Evolutionary conservation across 179 eudicot species (phyloP).

Genomic region (Beta lomatogona): DNA sequence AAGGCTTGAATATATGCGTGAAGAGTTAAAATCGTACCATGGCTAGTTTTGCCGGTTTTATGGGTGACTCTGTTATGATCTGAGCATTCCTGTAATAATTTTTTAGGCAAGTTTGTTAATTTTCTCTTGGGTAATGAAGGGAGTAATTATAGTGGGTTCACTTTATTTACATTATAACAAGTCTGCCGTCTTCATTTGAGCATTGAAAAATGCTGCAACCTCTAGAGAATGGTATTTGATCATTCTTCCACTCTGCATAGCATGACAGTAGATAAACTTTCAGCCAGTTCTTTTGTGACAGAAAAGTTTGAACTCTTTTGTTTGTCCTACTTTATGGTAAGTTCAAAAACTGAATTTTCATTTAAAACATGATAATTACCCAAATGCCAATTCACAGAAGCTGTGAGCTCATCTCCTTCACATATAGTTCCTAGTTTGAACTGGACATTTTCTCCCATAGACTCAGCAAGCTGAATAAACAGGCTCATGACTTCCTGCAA

Average conservation of each 20-base stretch:
- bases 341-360: too few relatives aligned
- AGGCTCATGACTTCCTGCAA: slow-evolving; percentile 61
- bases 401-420: slow-evolving; percentile 52
- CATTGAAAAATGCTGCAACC: slow-evolving; percentile 68
- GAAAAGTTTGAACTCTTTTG: neutral
- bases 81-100: slow-evolving; percentile 57
- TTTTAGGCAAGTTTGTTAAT: neutral
- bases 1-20: neutral
- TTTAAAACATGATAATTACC: slow-evolving; percentile 39
- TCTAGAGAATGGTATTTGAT: slow-evolving; percentile 71
- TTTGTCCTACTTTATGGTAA: neutral
- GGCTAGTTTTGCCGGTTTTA: slow-evolving; percentile 72
- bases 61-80: slow-evolving; percentile 70
- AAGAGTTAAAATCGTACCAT: slow-evolving; percentile 47
- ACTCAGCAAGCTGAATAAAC: slow-evolving; percentile 44
- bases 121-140: neutral
- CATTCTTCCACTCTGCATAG: slow-evolving; percentile 74
- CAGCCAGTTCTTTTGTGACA: neutral
- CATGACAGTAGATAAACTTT: neutral
- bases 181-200: slow-evolving; percentile 44
- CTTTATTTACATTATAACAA: slow-evolving; percentile 55
- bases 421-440: slow-evolving; percentile 52
- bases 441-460: slow-evolving; percentile 66
- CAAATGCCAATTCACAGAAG: slow-evolving; percentile 68
- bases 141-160: neutral